Base-by-base conservation (phyloP, 169 alveolate genomes). In the Eimeria tenella region DNA sequence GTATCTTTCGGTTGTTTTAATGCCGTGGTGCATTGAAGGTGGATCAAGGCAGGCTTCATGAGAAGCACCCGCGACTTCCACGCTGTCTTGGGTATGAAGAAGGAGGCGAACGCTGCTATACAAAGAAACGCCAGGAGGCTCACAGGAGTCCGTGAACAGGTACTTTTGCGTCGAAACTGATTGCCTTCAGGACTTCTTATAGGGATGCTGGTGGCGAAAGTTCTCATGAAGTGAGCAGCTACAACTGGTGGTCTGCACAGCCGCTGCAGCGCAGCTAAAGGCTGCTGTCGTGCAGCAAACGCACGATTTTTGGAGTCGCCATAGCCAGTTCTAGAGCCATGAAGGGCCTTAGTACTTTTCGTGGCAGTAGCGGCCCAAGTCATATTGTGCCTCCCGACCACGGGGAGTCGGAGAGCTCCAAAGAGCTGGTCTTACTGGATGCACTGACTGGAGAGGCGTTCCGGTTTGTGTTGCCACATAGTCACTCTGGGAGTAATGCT, bases 361-460 rank as follows among this genome's bases (percentile, higher is more conserved):
- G 84, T 50, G 5, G n/a, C 23, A 21, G 42, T 17, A 11, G 63
- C 4, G 19, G 25, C 15, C 5, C 62, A 56, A 56, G 5, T 17
- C 17, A 56, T 11, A 74, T 49, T 11, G 63, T 15, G 52, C 49
- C 49, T 13, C 17, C 31, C 13, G 62, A 9, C 77, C 63, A 42
- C 17, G 90, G 90, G 10, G 11, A 58, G 58, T 42, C 77, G 23
- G 58, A 11, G 75, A 50, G 52, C 49, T 10, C 63, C 56, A n/a
- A 75, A 4, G 90, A 83, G 62, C 90, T 83, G 0, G 90, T 83
- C 21, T 52, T 83, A 10, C 62, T 83, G 52, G 90, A 83, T 21
- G 90, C 90, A 10, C 90, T 83, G 42, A 83, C 90, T 15, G 90
- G 90, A 1, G 90, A 83, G 75, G 65, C 90, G 50, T 83, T 58